These are phyloP conservation scores for Kodamaea jinghongensis DNA, from an alignment of 805 yeast genomes.

Conservation along the genomic window DNA sequence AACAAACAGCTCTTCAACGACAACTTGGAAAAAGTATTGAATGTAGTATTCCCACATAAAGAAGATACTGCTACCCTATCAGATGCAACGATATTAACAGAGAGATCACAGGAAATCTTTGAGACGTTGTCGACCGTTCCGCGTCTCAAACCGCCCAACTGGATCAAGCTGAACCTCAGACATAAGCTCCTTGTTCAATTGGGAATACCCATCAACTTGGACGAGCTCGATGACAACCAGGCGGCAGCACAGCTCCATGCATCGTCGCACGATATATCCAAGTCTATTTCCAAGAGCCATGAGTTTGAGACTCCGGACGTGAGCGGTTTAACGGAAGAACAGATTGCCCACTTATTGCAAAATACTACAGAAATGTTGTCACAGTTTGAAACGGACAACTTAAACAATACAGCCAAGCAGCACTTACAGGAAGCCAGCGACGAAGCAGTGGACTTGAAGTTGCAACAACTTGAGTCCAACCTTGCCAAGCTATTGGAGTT, in stretches of 20 bases:
- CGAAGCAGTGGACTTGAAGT: constrained; percentile 22
- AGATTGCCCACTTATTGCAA: constrained; percentile 23
- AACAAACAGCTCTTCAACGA: constrained; percentile 12
- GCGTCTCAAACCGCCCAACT: constrained; percentile 56
- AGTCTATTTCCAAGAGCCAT: constrained; percentile 22
- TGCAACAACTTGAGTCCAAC: constrained; percentile 30
- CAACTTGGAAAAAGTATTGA: constrained; percentile 10
- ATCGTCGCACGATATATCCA: background rate
- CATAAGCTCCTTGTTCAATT: constrained; percentile 60
- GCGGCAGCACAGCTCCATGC: background rate
- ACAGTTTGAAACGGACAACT: constrained; percentile 32
- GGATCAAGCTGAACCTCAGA: constrained; percentile 67
- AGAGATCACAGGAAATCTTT: constrained; percentile 41
- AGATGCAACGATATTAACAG: constrained; percentile 19
- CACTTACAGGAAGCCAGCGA: constrained; percentile 22
- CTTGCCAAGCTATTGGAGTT: constrained; percentile 25
- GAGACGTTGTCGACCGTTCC: constrained; percentile 47
- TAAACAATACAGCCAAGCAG: constrained; percentile 29
- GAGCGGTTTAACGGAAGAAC: constrained; percentile 29
- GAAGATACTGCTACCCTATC: constrained; percentile 8
- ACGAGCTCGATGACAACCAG: constrained; percentile 39
- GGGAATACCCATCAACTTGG: constrained; percentile 72
- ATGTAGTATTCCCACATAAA: constrained; percentile 6
- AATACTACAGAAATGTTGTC: constrained; percentile 27
- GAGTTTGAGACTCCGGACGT: constrained; percentile 28